Evolutionary conservation across 148 eudicot genomes (phyloP), one percentile per base, ranked within the genome.

Genomic region (Suaeda aralocaspica): DNA sequence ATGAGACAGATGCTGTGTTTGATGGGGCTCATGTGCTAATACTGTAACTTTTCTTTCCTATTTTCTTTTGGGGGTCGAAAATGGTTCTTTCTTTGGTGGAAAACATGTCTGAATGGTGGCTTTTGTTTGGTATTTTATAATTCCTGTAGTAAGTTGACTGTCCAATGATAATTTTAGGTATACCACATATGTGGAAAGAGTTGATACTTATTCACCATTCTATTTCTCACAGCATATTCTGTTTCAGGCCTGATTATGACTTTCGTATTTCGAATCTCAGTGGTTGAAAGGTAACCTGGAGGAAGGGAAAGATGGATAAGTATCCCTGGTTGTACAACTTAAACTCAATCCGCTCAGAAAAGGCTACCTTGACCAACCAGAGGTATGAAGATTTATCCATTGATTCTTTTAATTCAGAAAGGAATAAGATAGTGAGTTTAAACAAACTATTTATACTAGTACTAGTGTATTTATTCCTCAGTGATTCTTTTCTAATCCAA

Each of bases 351-450:
- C 58, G 67, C 75, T 45, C 44, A 41, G 63, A 75, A 56, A n/a
- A 76, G 70, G 71, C 75, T 70, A 58, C 66, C 65, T 31, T n/a
- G 71, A 57, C 51, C 39, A 46, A 71, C 60, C 62, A 50, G 53
- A 73, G 75, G 79, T 77, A 77, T 52, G 31, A 11, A 71, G 71
- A 66, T 59, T 66, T 66, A 49, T 18, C 55, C 66, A 36, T 28
- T 65, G 57, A 25, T 66, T 55, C 36, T 52, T 39, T 66, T 28
- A 67, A 18, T 59, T 39, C 19, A 59, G 57, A 52, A 41, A 30
- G 45, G 56, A 45, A 66, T 58, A 56, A 13, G 36, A 52, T 53
- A 39, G 19, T 24, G 9, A 39, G 4, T 36, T 36, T 69, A 51
- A 61, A 44, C 39, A 22, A 75, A 51, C 48, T 50, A 26, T 28